Percentiles rank a stretch among this genome's conserved stretches.
Conservation (phyloP, 129 eudicot genomes). For the Rutidosis leptorrhynchoides region DNA sequence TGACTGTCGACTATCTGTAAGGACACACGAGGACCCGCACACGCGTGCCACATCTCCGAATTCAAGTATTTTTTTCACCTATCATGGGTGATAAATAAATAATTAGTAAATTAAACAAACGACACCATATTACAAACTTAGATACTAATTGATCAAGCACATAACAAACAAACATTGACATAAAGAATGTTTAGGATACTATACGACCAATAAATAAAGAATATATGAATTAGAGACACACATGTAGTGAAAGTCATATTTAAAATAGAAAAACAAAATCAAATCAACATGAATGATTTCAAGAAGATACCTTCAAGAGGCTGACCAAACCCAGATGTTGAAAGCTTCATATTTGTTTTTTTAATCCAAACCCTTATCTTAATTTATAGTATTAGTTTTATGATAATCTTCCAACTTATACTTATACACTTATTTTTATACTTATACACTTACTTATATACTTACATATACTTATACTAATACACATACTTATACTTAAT, state of each 20-base stretch:
- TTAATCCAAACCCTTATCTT: slow-evolving; percentile 27
- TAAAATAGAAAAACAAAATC: neutral
- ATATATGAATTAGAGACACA: slow-evolving; percentile 29
- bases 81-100: slow-evolving; percentile 27
- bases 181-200: slow-evolving; percentile 24
- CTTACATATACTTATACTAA: too few species aligned
- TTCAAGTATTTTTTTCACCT: slow-evolving; percentile 97
- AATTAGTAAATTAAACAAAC: slow-evolving; percentile 2
- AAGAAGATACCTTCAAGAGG: slow-evolving; percentile 80
- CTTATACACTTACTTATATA: too few species aligned
- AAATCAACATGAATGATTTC: slow-evolving; percentile 33
- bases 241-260: slow-evolving; percentile 29
- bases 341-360: slow-evolving; percentile 78
- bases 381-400: neutral
- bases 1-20: slow-evolving; percentile 82
- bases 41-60: slow-evolving; percentile 99
- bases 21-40: slow-evolving; percentile 97
- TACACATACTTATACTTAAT: too few species aligned
- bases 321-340: slow-evolving; percentile 99
- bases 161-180: neutral
- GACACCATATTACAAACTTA: neutral
- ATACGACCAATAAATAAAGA: slow-evolving; percentile 22
- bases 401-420: slow-evolving; percentile 28
- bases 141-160: slow-evolving; percentile 19
- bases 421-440: too few species aligned